Percentiles rank a stretch among this genome's conserved stretches.
Conservation (phyloP, 2,329 filamentous ascomycete species). For the Metarhizium brunneum region DNA sequence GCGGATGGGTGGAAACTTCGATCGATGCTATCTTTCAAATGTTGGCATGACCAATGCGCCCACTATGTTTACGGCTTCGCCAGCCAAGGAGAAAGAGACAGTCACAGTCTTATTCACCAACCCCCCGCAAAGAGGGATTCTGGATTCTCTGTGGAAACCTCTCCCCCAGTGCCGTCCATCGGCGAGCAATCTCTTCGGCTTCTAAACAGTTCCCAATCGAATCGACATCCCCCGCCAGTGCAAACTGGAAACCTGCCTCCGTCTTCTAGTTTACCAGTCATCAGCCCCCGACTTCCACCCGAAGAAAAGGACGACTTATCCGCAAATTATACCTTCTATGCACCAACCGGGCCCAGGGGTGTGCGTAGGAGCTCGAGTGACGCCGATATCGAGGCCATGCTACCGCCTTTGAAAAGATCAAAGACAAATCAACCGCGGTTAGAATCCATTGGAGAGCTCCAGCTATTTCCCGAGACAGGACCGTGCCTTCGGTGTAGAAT, state of each 20-base stretch:
- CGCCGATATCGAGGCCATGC: slow-evolving; percentile 38
- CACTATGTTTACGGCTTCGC: slow-evolving; percentile 51
- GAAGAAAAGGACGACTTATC: slow-evolving; percentile 7
- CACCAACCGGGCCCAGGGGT: not conserved
- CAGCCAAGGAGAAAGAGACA: slow-evolving; percentile 40
- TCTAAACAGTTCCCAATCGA: not conserved
- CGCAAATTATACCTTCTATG: slow-evolving; percentile 1
- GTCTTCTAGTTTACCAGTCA: slow-evolving; percentile 6
- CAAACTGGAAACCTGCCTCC: slow-evolving; percentile 2
- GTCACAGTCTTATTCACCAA: slow-evolving; percentile 38
- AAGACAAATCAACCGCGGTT: slow-evolving; percentile 42
- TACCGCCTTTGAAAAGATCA: slow-evolving; percentile 46
- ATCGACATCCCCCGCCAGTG: slow-evolving; percentile 1
- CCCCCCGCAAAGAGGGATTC: slow-evolving; percentile 32
- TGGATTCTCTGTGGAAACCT: slow-evolving; percentile 27
- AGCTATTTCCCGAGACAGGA: slow-evolving; percentile 35
- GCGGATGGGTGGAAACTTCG: slow-evolving; percentile 1
- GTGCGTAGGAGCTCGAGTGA: slow-evolving; percentile 31
- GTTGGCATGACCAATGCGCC: slow-evolving; percentile 44
- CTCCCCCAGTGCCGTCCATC: slow-evolving; percentile 5
- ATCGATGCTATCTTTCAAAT: slow-evolving; percentile 35
- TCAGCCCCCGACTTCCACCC: slow-evolving; percentile 7
- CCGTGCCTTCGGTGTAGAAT: slow-evolving; percentile 44
- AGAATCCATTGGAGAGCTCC: slow-evolving; percentile 48
- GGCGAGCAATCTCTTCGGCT: slow-evolving; percentile 1